Conservation (phyloP, 164 flowering plant species). For the Tinospora cordifolia region DNA sequence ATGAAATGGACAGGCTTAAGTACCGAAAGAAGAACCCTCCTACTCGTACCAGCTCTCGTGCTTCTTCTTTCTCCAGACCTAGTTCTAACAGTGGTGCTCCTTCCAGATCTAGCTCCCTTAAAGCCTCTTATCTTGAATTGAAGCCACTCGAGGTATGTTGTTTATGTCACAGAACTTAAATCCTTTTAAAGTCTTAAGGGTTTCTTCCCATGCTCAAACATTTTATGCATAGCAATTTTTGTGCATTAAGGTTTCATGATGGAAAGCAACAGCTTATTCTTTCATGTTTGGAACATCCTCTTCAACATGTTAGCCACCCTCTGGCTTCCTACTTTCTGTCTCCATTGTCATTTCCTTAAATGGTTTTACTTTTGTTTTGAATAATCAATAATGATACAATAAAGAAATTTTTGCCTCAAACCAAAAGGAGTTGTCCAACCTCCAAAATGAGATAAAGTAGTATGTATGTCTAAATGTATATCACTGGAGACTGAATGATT, state of each 20-base stretch:
- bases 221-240: neutral
- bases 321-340: neutral
- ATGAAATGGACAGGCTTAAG: constrained; percentile 41
- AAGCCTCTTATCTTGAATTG: constrained; percentile 42
- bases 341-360: neutral
- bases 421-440: no score
- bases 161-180: neutral
- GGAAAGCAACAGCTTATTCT: neutral
- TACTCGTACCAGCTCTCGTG: constrained; percentile 25
- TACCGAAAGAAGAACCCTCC: constrained; percentile 37
- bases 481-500: neutral
- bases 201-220: neutral
- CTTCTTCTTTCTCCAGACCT: constrained; percentile 43
- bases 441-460: no score
- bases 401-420: no score
- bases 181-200: neutral
- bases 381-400: neutral
- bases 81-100: constrained; percentile 45
- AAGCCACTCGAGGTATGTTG: constrained; percentile 73
- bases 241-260: neutral
- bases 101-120: constrained; percentile 42
- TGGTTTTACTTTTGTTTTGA: neutral
- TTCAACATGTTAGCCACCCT: neutral
- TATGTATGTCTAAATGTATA: no score
- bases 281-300: neutral